Evolutionary conservation across 495 filamentous ascomycete genomes (phyloP).

Genomic region (Penicillium goetzii): DNA sequence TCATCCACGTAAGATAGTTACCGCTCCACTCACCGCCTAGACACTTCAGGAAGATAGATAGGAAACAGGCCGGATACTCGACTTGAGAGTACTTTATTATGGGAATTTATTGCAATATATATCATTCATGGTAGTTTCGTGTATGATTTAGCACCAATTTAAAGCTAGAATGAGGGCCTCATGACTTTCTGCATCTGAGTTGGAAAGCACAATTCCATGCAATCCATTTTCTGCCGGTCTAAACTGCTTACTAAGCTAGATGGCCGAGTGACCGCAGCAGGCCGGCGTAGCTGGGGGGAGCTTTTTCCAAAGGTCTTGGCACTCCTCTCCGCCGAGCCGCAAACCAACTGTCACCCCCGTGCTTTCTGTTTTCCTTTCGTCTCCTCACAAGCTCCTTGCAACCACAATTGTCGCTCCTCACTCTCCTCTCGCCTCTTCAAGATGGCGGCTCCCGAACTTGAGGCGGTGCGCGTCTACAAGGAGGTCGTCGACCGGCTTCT

Average conservation of each 20-base stretch:
- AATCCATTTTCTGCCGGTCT: background rate
- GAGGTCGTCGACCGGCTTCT: conserved; percentile 64
- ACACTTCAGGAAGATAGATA: background rate
- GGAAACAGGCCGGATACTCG: background rate
- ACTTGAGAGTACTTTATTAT: background rate
- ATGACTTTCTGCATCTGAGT: background rate
- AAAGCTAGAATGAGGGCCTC: background rate
- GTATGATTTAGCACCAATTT: background rate
- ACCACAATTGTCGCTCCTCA: conserved; percentile 3
- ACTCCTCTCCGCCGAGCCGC: conserved; percentile 35
- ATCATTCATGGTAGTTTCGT: background rate
- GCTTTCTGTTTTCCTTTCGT: conserved; percentile 1
- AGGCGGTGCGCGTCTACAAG: conserved; percentile 59
- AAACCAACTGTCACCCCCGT: conserved; percentile 17
- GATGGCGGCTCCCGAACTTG: conserved; percentile 58
- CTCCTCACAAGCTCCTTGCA: conserved; percentile 2
- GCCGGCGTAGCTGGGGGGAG: conserved; percentile 18
- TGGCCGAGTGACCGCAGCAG: background rate
- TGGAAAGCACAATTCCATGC: too few species aligned
- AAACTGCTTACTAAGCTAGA: background rate
- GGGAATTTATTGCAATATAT: background rate
- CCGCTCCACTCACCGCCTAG: background rate
- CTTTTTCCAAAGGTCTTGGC: conserved; percentile 37
- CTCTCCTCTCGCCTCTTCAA: conserved; percentile 18
- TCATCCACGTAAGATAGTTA: background rate